Conservation (phyloP, 257 asterid genomes). For the Verbascum thapsus region DNA sequence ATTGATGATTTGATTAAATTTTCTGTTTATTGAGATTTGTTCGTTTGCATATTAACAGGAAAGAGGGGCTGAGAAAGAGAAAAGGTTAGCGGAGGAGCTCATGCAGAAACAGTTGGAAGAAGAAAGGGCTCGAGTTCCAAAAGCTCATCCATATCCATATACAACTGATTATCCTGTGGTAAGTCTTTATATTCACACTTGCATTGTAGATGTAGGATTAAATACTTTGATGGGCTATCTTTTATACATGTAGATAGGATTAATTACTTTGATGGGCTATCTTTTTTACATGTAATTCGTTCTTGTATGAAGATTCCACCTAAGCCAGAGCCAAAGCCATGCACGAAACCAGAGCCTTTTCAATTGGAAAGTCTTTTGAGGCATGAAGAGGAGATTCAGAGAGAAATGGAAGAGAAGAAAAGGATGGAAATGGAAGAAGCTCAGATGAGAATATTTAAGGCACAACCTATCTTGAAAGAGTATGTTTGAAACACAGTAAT, state of each 20-base stretch:
- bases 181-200: slow-evolving; percentile 11
- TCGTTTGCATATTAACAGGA: slow-evolving; percentile 45
- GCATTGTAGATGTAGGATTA: not conserved
- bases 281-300: not conserved
- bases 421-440: slow-evolving; percentile 80
- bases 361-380: slow-evolving; percentile 78
- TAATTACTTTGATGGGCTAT: too few species aligned
- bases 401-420: slow-evolving; percentile 81
- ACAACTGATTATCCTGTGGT: slow-evolving; percentile 97
- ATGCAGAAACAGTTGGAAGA: slow-evolving; percentile 75
- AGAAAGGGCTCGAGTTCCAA: slow-evolving; percentile 77
- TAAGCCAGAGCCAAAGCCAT: slow-evolving; percentile 87
- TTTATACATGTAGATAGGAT: not conserved
- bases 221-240: too few species aligned
- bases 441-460: slow-evolving; percentile 79
- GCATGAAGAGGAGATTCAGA: slow-evolving; percentile 87
- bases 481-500: slow-evolving; percentile 28
- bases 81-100: slow-evolving; percentile 56
- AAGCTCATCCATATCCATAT: slow-evolving; percentile 92
- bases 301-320: slow-evolving; percentile 70
- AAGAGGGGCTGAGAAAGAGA: slow-evolving; percentile 90
- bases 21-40: slow-evolving; percentile 25
- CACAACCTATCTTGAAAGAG: slow-evolving; percentile 85
- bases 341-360: slow-evolving; percentile 91
- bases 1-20: slow-evolving; percentile 2